These are phyloP conservation scores for Schizonepeta tenuifolia DNA, from an alignment of 257 asterid species.

Conservation along the genomic window DNA sequence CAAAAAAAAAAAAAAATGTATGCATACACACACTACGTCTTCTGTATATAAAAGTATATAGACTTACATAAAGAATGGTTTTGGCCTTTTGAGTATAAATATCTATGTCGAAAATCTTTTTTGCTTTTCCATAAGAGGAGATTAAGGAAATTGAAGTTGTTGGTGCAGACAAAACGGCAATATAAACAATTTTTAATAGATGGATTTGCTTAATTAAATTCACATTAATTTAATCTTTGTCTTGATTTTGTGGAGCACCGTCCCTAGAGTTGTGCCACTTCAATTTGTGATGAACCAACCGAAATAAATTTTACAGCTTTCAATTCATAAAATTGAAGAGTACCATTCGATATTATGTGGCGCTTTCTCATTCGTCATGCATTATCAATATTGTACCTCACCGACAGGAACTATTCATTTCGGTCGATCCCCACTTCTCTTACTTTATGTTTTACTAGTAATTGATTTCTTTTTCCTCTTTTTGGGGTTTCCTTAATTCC, in stretches of 20 bases:
- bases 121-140: slow-evolving; percentile 1
- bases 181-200: neutral
- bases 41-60: no score
- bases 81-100: neutral
- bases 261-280: slow-evolving; percentile 24
- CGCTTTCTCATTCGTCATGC: slow-evolving; percentile 21
- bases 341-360: slow-evolving; percentile 38
- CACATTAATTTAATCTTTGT: slow-evolving; percentile 19
- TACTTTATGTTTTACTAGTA: neutral
- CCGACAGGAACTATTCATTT: slow-evolving; percentile 35
- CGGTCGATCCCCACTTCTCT: neutral
- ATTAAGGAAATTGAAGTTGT: slow-evolving; percentile 25
- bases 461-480: no score
- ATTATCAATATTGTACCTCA: slow-evolving; percentile 32
- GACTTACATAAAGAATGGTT: no score
- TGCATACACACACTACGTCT: no score
- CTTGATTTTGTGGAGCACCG: slow-evolving; percentile 17
- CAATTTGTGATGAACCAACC: slow-evolving; percentile 44
- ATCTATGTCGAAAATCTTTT: neutral
- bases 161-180: slow-evolving; percentile 42
- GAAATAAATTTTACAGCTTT: slow-evolving; percentile 42
- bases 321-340: slow-evolving; percentile 34
- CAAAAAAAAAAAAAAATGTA: neutral
- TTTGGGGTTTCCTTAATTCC: no score
- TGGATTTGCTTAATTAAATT: neutral